Conservation (phyloP, 164 flowering plant genomes). For the Piper longum region DNA sequence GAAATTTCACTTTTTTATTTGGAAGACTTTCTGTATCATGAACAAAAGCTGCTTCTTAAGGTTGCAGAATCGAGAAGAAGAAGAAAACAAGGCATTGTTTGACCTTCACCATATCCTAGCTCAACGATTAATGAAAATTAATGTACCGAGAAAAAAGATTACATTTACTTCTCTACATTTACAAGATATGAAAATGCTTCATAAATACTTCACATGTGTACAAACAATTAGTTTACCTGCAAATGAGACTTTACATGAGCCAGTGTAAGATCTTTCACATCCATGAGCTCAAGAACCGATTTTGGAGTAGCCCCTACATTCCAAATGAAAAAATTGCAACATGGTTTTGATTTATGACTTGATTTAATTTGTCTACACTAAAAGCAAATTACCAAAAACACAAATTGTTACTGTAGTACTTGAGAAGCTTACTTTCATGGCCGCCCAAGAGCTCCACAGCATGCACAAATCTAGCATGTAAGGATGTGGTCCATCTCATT, state of each 20-base stretch:
- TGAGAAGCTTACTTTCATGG: conserved; percentile 73
- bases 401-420: too few species aligned
- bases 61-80: background rate
- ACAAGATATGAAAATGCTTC: too few species aligned
- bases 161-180: background rate
- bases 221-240: conserved; percentile 39
- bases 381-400: too few species aligned
- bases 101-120: background rate
- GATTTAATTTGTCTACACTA: too few species aligned
- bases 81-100: background rate
- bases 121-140: too few species aligned
- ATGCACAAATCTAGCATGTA: conserved; percentile 90
- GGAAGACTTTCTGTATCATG: background rate
- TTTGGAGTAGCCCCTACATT: conserved; percentile 88
- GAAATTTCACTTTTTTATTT: background rate
- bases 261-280: conserved; percentile 95
- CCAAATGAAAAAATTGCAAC: background rate
- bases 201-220: too few species aligned
- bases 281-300: conserved; percentile 99
- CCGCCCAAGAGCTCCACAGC: conserved; percentile 98
- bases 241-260: conserved; percentile 98
- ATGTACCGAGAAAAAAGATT: too few species aligned
- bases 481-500: conserved; percentile 95
- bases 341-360: too few species aligned
- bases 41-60: conserved; percentile 5